Evolutionary conservation across 805 yeast species (phyloP), one percentile per base, ranked within the genome.

Genomic region (Maudiozyma barnettii): DNA sequence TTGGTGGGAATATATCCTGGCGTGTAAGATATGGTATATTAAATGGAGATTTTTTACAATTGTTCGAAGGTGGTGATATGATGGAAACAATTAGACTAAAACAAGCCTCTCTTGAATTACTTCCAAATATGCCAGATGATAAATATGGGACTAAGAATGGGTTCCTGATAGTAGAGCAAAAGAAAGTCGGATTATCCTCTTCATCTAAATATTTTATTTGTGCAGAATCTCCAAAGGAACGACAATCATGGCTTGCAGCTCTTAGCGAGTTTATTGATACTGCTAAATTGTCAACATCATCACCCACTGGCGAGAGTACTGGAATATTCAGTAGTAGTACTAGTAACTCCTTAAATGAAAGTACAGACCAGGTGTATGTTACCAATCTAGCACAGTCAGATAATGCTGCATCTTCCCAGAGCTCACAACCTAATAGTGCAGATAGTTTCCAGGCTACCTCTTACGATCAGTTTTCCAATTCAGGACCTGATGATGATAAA

Each of bases 171-270:
- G 55, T 57, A 51, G 78, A 73, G 54, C 67, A 64, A 31, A 69
- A 69, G 50, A 70, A 71, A 50, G 53, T 62, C 35, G 71, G 70
- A 26, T 46, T 68, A 52, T 62, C 68, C 1, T 54, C 60, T 35
- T 50, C 57, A 26, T 75, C 77, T 1, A 79, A 74, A 52, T 86
- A 82, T 56, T 74, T 77, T 44, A 75, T 88, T 45, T 86, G 95
- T 63, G 83, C 93, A 2, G 95, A 89, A 60, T 79, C 83, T 8
- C 83, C 83, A 41, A 74, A 71, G 23, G 95, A 88, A 58, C 73
- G 91, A 48, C 90, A 83, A 56, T 68, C 68, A 9, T 85, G 95
- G 93, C 76, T 84, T 8, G 72, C 75, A 16, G 69, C 69, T 0
- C 54, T 75, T 14, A 62, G 72, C 30, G 68, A 65, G 39, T 55